phyloP scores from a whole-genome alignment of 1,284 basidiomycete species.

The Hemileia vastatrix region DNA sequence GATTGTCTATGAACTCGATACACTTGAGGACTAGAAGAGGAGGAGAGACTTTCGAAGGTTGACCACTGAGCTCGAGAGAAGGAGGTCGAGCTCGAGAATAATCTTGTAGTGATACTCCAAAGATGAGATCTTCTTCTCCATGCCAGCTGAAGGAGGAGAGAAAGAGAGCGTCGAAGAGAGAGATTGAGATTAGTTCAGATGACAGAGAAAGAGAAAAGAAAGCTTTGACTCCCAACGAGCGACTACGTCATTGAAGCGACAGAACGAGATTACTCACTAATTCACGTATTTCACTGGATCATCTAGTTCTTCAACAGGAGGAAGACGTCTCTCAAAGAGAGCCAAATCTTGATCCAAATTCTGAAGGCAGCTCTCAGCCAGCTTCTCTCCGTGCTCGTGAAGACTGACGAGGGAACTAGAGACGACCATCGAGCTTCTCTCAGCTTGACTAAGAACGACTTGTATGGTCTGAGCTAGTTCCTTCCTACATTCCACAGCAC shows the following conservation, averaged over 20 bases:
- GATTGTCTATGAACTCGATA: conserved; percentile 37
- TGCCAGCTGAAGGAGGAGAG: conserved; percentile 27
- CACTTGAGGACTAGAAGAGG: conserved; percentile 42
- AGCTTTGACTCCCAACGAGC: too few relatives aligned
- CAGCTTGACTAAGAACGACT: conserved; percentile 32
- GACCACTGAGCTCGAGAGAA: conserved; percentile 25
- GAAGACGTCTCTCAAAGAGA: conserved; percentile 34
- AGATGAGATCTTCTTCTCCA: too few relatives aligned
- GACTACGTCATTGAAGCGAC: too few relatives aligned
- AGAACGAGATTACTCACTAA: conserved; percentile 14
- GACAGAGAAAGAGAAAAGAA: too few relatives aligned
- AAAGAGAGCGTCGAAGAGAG: not conserved
- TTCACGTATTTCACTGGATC: conserved; percentile 35
- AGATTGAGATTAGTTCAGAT: not conserved
- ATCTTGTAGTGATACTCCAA: conserved; percentile 40
- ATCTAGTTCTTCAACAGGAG: conserved; percentile 28
- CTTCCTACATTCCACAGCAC: conserved; percentile 35
- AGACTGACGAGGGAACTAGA: conserved; percentile 30
- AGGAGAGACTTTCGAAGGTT: conserved; percentile 26
- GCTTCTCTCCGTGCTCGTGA: conserved; percentile 33
- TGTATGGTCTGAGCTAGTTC: conserved; percentile 36
- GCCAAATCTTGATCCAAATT: conserved; percentile 32
- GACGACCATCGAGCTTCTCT: conserved; percentile 28
- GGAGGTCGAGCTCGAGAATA: conserved; percentile 26
- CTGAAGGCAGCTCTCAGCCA: conserved; percentile 26